A percentile compares a stretch with the other conserved stretches of the same genome.
Conservation (phyloP, 2,329 filamentous ascomycete species). For the Coniella vitis region DNA sequence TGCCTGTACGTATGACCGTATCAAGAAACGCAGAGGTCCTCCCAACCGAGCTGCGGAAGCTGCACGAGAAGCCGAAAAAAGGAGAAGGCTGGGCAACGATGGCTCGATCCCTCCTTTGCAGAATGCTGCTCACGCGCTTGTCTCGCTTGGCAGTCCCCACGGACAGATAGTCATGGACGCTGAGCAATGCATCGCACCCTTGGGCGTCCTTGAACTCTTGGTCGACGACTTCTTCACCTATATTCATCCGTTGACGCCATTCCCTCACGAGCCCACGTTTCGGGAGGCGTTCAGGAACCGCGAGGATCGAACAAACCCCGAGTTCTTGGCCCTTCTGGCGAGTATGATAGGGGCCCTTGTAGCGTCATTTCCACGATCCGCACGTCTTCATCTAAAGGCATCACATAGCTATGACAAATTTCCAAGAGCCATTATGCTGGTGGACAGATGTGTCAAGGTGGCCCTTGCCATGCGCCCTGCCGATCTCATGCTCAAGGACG, state of each 20-base stretch:
- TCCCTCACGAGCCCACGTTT: conserved; percentile 74
- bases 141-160: conserved; percentile 35
- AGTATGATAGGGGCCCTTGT: conserved; percentile 71
- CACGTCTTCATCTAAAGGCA: conserved; percentile 60
- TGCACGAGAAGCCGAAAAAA: conserved; percentile 43
- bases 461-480: conserved; percentile 61
- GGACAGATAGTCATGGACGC: conserved; percentile 41
- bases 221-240: conserved; percentile 81
- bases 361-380: conserved; percentile 68
- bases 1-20: conserved; percentile 50
- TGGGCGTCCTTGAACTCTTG: conserved; percentile 59
- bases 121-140: conserved; percentile 41
- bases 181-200: conserved; percentile 61
- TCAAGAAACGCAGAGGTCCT: conserved; percentile 52
- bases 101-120: conserved; percentile 36
- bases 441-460: conserved; percentile 64
- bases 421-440: conserved; percentile 61
- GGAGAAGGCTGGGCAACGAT: conserved; percentile 30
- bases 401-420: conserved; percentile 60
- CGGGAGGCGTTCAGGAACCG: conserved; percentile 59
- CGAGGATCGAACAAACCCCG: conserved; percentile 58
- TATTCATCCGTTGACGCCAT: conserved; percentile 69
- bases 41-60: conserved; percentile 54
- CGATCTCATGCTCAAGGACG: conserved; percentile 39
- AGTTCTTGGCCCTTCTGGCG: conserved; percentile 64